Percentiles rank a stretch among this genome's conserved stretches.
Evolutionary conservation across 805 yeast species (phyloP).

Genomic region (Cyberlindnera xishuangbannaensis): DNA sequence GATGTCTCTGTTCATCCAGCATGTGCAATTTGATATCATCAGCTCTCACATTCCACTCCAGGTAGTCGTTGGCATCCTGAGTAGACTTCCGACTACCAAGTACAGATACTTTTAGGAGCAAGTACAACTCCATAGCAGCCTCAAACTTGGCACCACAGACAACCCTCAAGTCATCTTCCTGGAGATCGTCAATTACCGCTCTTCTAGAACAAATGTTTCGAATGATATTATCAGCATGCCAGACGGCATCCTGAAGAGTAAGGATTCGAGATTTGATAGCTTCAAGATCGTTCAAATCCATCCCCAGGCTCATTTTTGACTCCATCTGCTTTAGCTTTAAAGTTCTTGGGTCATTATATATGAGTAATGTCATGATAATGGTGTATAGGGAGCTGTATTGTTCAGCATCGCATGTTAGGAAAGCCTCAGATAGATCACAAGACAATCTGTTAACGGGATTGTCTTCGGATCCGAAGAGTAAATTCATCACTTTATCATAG

Average conservation of each 20-base stretch:
- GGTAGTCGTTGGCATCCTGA: constrained; percentile 29
- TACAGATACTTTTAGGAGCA: constrained; percentile 39
- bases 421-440: constrained; percentile 65
- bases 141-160: constrained; percentile 33
- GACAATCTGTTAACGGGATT: constrained; percentile 40
- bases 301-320: constrained; percentile 60
- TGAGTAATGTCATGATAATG: constrained; percentile 55
- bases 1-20: constrained; percentile 50
- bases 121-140: constrained; percentile 36
- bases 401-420: constrained; percentile 61
- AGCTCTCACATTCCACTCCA: constrained; percentile 60
- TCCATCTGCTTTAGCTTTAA: constrained; percentile 51
- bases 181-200: constrained; percentile 43
- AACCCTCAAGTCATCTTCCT: constrained; percentile 37
- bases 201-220: constrained; percentile 46
- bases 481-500: constrained; percentile 48
- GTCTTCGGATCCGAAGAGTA: constrained; percentile 28
- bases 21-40: constrained; percentile 71
- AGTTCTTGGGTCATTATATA: constrained; percentile 69
- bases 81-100: constrained; percentile 27
- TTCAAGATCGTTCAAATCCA: constrained; percentile 58
- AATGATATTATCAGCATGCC: constrained; percentile 35
- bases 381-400: constrained; percentile 67
- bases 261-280: constrained; percentile 43
- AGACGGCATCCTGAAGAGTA: constrained; percentile 43